phyloP scores from a whole-genome alignment of 108 stramenopile species.

The Cyclotella kingstonii region DNA sequence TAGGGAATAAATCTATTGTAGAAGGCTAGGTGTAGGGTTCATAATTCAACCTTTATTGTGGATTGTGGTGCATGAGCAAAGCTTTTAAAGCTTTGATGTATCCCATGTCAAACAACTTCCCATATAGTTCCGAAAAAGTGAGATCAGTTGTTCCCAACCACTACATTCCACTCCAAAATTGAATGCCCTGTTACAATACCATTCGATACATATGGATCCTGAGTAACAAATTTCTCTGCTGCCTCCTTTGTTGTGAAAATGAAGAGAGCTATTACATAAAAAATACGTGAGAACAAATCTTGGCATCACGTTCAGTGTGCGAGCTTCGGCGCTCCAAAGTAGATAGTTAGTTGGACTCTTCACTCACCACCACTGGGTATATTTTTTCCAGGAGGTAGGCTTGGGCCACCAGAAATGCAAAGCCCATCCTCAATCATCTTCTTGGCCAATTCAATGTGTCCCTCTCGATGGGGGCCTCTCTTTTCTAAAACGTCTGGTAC shows the following conservation, averaged over 20 bases:
- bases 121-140: no score
- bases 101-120: no score
- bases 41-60: no score
- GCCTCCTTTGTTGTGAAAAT: slow-evolving; percentile 64
- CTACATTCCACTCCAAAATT: slow-evolving; percentile 83
- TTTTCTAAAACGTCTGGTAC: slow-evolving; percentile 85
- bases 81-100: no score
- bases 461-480: slow-evolving; percentile 74
- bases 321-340: background rate
- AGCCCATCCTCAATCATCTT: slow-evolving; percentile 59
- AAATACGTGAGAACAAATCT: background rate
- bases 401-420: slow-evolving; percentile 73
- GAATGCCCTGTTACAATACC: slow-evolving; percentile 73
- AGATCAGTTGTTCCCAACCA: slow-evolving; percentile 68
- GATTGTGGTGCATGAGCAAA: no score
- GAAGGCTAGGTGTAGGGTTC: no score
- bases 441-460: slow-evolving; percentile 72
- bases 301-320: background rate
- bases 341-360: background rate
- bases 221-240: slow-evolving; percentile 63
- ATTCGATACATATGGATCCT: slow-evolving; percentile 74
- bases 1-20: no score
- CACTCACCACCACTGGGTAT: slow-evolving; percentile 56
- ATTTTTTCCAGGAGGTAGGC: slow-evolving; percentile 43
- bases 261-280: slow-evolving; percentile 54